Base-by-base conservation (phyloP, 768 basidiomycete genomes). In the Mycena indigotica region DNA sequence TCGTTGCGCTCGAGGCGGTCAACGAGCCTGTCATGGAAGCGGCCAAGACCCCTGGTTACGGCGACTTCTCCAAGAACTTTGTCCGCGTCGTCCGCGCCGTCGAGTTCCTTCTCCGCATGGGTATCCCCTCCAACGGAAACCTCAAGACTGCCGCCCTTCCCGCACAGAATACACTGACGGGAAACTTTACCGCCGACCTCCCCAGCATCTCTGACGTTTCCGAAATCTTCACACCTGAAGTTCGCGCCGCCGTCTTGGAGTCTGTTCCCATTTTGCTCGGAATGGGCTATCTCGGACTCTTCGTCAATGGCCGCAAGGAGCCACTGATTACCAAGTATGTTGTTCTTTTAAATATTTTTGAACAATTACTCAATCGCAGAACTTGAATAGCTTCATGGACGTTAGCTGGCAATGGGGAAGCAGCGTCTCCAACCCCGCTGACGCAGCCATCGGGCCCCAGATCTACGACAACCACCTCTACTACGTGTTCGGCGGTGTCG, bases 11-110 rank as follows among this genome's bases (percentile, higher is more conserved):
- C 28, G 81, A 93, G 62, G 91, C 91, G 1, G 76, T 87, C 28
- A 93, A 93, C 60, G 91, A 93, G 57, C 88, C 87, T 0, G 83
- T 89, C 64, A 87, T 84, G 87, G 73, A 93, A 64, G 87, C 88
- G 5, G 66, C 55, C 16, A 69, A 77, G 59, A 92, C 91, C 1
- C 89, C 91, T 0, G 82, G 77, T 28, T 84, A 87, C 44, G 89
- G 89, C 21, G 75, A 78, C 41, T 93, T 86, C 74, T 84, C 90
- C 68, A 79, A 78, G 62, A 79, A 88, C 65, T 91, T 90, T 58
- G 88, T 90, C 8, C 71, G 79, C 53, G 81, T 78, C 19, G 73
- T 90, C 23, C 85, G 89, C 40, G 82, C 83, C 0, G 80, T 88
- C 4, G 89, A 91, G 67, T 63, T 79, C 10, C 67, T 77, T 2